phyloP scores from a whole-genome alignment of 2,329 filamentous ascomycete genomes.

The Didymella arachidicola region DNA sequence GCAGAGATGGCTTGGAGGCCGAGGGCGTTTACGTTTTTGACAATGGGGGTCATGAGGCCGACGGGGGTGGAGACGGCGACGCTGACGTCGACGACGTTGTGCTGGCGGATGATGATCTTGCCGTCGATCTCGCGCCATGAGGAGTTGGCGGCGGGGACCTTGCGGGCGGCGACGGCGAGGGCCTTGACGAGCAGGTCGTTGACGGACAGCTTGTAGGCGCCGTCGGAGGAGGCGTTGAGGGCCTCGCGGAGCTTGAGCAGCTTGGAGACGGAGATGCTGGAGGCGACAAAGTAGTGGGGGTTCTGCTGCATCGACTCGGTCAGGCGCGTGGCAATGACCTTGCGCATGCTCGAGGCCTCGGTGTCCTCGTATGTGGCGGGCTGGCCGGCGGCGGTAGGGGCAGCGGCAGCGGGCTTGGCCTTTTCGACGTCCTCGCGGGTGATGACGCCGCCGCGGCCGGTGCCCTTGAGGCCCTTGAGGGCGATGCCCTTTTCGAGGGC shows the following conservation, averaged over 20 bases:
- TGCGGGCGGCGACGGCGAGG: conserved; percentile 83
- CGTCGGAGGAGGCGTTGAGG: conserved; percentile 85
- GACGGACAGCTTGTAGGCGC: conserved; percentile 99
- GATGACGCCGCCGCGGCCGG: conserved; percentile 84
- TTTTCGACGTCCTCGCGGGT: conserved; percentile 95
- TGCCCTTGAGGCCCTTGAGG: conserved; percentile 81
- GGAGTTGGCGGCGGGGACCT: conserved; percentile 95
- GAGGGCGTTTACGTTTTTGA: conserved; percentile 84
- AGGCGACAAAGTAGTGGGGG: conserved; percentile 97
- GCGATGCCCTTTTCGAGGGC: conserved; percentile 85
- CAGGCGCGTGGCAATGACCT: conserved; percentile 92
- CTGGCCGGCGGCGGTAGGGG: conserved; percentile 54
- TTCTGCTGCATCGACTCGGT: conserved; percentile 90
- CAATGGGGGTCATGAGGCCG: conserved; percentile 96
- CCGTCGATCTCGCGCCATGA: conserved; percentile 86
- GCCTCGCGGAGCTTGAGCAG: conserved; percentile 95
- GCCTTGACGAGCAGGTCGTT: conserved; percentile 99
- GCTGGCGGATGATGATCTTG: conserved; percentile 82
- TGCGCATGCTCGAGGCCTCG: conserved; percentile 91
- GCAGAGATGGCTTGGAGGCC: conserved; percentile 88
- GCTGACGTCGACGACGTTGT: conserved; percentile 91
- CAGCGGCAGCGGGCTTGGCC: conserved; percentile 65
- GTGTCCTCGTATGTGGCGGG: conserved; percentile 80
- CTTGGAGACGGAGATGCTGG: conserved; percentile 89
- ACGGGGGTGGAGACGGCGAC: conserved; percentile 93